A percentile compares a stretch with the other conserved stretches of the same genome.
Evolutionary conservation across 140 eudicot genomes (phyloP).

Genomic region (Cichorium intybus): DNA sequence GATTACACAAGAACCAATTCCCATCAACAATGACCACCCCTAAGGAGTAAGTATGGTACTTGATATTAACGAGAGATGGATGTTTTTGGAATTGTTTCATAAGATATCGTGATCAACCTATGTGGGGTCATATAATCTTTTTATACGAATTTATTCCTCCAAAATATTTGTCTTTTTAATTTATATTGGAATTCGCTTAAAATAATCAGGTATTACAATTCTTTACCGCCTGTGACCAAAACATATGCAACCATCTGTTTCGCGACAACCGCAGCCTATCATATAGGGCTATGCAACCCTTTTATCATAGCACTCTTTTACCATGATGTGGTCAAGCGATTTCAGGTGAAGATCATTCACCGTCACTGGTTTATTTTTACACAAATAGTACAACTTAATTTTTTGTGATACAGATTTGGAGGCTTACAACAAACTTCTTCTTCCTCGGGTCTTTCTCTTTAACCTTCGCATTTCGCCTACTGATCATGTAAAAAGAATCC

Average conservation of each 20-base stretch:
- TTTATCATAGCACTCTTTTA: constrained; percentile 35
- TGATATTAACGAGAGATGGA: no score
- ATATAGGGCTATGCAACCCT: constrained; percentile 26
- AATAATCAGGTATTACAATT: constrained; percentile 53
- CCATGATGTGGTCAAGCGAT: constrained; percentile 36
- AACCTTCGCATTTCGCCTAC: constrained; percentile 51
- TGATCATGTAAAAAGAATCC: constrained; percentile 57
- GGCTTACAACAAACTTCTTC: constrained; percentile 60
- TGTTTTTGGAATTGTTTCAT: not conserved
- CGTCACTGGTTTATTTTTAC: not conserved
- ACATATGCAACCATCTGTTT: constrained; percentile 51
- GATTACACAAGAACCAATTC: constrained; percentile 22
- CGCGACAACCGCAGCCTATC: constrained; percentile 34
- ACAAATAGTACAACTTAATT: not conserved
- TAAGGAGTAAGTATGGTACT: constrained; percentile 48
- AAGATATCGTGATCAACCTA: no score
- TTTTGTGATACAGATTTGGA: constrained; percentile 61
- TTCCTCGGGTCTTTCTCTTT: constrained; percentile 62
- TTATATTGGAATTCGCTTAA: not conserved
- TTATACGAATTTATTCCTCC: not conserved
- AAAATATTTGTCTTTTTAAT: not conserved
- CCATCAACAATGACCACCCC: constrained; percentile 55
- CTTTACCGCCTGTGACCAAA: constrained; percentile 63
- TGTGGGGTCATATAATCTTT: no score
- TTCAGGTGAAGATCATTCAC: constrained; percentile 50